phyloP scores from a whole-genome alignment of 2,329 filamentous ascomycete genomes.

The Fusarium transvaalense region DNA sequence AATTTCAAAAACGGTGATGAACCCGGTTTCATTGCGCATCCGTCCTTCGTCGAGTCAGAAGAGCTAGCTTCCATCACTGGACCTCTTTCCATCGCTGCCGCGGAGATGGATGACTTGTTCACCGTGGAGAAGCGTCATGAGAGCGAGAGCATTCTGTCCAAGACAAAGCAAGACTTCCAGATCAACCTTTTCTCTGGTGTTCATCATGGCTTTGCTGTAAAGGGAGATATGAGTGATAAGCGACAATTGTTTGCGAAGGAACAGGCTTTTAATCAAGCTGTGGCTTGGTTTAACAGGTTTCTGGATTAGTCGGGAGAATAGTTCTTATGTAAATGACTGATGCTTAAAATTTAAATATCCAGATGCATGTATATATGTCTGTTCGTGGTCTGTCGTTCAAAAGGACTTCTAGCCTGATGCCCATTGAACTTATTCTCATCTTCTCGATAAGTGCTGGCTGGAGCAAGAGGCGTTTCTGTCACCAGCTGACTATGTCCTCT shows the following conservation, averaged over 20 bases:
- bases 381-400: no score
- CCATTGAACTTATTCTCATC: background rate
- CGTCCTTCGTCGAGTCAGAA: constrained; percentile 77
- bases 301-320: background rate
- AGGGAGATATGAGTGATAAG: constrained; percentile 69
- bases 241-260: constrained; percentile 79
- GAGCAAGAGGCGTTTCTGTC: no score
- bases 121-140: constrained; percentile 72
- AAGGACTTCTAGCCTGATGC: no score
- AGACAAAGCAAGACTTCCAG: constrained; percentile 74
- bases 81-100: constrained; percentile 75
- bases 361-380: no score
- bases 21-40: constrained; percentile 81
- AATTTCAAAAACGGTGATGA: constrained; percentile 73
- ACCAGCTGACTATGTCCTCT: background rate
- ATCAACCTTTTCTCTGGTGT: constrained; percentile 81
- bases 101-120: constrained; percentile 76
- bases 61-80: constrained; percentile 75
- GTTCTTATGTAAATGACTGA: background rate
- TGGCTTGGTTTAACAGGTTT: constrained; percentile 73
- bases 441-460: background rate
- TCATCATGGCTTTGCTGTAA: constrained; percentile 80
- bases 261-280: constrained; percentile 82
- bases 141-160: constrained; percentile 71
- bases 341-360: background rate